Evolutionary conservation across 2,329 filamentous ascomycete genomes (phyloP), one percentile per base, ranked within the genome.

Genomic region (Claviceps citrina): DNA sequence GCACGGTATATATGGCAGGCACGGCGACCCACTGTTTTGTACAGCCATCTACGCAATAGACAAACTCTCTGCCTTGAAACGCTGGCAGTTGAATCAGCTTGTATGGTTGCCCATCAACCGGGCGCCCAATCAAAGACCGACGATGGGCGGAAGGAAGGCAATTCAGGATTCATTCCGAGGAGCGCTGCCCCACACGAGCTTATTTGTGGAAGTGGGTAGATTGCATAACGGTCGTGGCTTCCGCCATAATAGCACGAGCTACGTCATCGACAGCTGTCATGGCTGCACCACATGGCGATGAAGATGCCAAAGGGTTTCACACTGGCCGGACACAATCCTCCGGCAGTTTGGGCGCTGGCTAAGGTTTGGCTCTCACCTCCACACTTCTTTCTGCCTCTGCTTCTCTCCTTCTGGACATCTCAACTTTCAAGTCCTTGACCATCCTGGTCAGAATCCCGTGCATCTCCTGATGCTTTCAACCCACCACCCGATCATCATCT

Each of bases 1-100:
- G n/a, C n/a, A n/a, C n/a, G n/a, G n/a, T n/a, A n/a, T n/a, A n/a
- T n/a, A n/a, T n/a, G n/a, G n/a, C n/a, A n/a, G n/a, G n/a, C n/a
- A n/a, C n/a, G n/a, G n/a, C n/a, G 66, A 69, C 46, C 33, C 33
- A 36, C 33, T 26, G 19, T 36, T 36, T 36, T 24, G 22, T 24
- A 7, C 22, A 27, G 43, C 39, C 43, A 39, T 39, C n/a, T 44
- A 44, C 43, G 43, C 31, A 24, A 24, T 24, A 24, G 22, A 24
- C 22, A 8, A n/a, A n/a, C n/a, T n/a, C n/a, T n/a, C n/a, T n/a
- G n/a, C n/a, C n/a, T n/a, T n/a, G n/a, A n/a, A n/a, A n/a, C n/a
- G n/a, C n/a, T n/a, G n/a, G n/a, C n/a, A n/a, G n/a, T n/a, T n/a
- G n/a, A n/a, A n/a, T n/a, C n/a, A n/a, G n/a, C n/a, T n/a, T n/a